A percentile compares a stretch with the other conserved stretches of the same genome.
phyloP scores from a whole-genome alignment of 257 asterid genomes.

The Scutellaria baicalensis region DNA sequence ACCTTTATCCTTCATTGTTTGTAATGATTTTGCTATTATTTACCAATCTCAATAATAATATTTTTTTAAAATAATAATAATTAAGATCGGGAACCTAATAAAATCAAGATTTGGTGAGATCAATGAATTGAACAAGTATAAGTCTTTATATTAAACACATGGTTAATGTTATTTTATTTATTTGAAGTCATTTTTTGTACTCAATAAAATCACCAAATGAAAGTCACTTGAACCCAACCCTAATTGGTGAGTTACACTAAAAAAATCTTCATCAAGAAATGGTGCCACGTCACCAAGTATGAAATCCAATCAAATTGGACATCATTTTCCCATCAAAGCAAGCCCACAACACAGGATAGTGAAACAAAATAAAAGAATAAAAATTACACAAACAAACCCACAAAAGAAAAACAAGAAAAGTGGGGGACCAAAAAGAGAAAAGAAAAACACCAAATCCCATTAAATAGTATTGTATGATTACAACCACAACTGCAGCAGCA shows the following conservation, averaged over 20 bases:
- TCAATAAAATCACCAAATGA: too few species aligned
- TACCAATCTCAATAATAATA: too few species aligned
- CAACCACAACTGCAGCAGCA: slow-evolving; percentile 12
- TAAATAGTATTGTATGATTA: background rate
- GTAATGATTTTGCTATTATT: too few species aligned
- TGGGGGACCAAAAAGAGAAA: background rate
- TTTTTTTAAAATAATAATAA: too few species aligned
- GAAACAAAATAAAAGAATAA: background rate
- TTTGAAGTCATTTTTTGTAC: too few species aligned
- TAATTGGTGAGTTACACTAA: background rate
- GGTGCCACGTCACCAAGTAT: background rate
- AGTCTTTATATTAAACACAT: too few species aligned
- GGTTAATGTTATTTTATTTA: too few species aligned
- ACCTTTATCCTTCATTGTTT: too few species aligned
- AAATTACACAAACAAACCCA: background rate
- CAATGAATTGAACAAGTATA: too few species aligned
- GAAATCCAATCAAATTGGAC: background rate
- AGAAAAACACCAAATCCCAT: background rate
- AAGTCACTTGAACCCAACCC: background rate
- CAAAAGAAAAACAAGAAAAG: background rate
- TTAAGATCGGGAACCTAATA: too few species aligned
- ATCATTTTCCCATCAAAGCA: slow-evolving; percentile 13
- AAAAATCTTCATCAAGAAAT: background rate
- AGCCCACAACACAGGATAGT: background rate
- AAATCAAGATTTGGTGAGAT: too few species aligned